Conservation (phyloP, 73 alveolate species). For the Tetrahymena elliotti region DNA sequence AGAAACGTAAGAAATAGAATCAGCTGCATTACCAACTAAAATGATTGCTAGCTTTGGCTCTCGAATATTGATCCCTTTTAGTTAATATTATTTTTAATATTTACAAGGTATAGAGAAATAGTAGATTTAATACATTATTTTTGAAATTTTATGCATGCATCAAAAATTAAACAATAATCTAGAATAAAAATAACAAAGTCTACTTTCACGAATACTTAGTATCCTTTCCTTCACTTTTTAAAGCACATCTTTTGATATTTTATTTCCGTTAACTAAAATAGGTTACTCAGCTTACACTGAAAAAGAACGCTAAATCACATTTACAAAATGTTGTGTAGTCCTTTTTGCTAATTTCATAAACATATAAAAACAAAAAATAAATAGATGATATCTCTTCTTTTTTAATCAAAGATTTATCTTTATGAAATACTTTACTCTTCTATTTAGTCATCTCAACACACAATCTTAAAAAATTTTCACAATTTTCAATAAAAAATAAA, state of each 20-base stretch:
- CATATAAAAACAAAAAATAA: not conserved
- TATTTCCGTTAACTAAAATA: not conserved
- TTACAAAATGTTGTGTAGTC: not conserved
- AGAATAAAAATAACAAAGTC: not conserved
- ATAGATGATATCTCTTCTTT: not conserved
- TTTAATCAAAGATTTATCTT: not conserved
- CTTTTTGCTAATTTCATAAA: not conserved
- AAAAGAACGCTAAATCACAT: not conserved
- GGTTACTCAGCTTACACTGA: not conserved
- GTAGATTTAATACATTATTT: not conserved
- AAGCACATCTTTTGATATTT: not conserved
- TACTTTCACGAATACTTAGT: not conserved
- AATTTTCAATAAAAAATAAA: no score
- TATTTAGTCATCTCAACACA: no score
- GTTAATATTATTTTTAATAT: not conserved
- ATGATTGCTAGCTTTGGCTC: slow-evolving; percentile 28
- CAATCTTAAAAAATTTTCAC: no score
- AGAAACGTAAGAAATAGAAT: slow-evolving; percentile 7
- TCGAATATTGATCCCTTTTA: not conserved
- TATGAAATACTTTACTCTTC: no score
- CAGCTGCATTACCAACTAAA: slow-evolving; percentile 20
- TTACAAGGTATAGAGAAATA: not conserved
- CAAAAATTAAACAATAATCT: not conserved
- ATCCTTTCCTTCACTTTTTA: not conserved
- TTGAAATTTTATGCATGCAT: not conserved